Percentiles rank a stretch among this genome's conserved stretches.
phyloP scores from a whole-genome alignment of 2,329 filamentous ascomycete genomes.

The Ascochyta pisi region DNA sequence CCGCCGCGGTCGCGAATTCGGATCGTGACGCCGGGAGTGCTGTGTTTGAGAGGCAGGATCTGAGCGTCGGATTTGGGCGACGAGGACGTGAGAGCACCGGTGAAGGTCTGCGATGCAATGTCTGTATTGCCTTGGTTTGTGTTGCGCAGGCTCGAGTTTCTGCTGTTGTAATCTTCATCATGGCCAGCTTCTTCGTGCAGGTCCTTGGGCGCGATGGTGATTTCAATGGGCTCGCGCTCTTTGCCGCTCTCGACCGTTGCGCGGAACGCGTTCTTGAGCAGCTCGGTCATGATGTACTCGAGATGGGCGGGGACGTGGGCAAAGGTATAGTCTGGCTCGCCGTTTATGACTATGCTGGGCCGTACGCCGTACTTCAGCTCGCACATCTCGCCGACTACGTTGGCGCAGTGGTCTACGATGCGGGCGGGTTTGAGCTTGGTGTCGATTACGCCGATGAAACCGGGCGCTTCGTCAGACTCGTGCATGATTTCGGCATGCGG shows the following conservation, averaged over 20 bases:
- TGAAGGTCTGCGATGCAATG: constrained; percentile 39
- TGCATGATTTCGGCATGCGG: constrained; percentile 67
- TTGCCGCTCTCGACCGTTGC: constrained; percentile 87
- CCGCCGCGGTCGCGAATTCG: constrained; percentile 95
- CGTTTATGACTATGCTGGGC: constrained; percentile 80
- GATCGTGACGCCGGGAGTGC: constrained; percentile 86
- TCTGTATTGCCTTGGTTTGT: constrained; percentile 43
- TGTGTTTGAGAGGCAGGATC: constrained; percentile 54
- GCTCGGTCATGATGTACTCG: constrained; percentile 95
- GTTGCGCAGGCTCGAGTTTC: constrained; percentile 19
- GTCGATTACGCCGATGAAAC: constrained; percentile 95
- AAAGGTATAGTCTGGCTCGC: constrained; percentile 85
- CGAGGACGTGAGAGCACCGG: constrained; percentile 28
- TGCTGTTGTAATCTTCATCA: constrained; percentile 1
- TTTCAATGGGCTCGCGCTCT: constrained; percentile 81
- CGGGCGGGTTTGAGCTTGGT: constrained; percentile 82
- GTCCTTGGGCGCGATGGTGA: constrained; percentile 78
- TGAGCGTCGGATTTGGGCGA: constrained; percentile 39
- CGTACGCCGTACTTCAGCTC: constrained; percentile 94
- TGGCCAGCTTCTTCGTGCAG: constrained; percentile 16
- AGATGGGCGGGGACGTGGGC: constrained; percentile 95
- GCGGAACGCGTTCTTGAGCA: constrained; percentile 95
- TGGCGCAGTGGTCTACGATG: constrained; percentile 83
- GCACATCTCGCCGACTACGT: constrained; percentile 93
- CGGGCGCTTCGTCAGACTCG: constrained; percentile 55